Evolutionary conservation across 352 stramenopile genomes (phyloP), one percentile per base, ranked within the genome.

Genomic region (Plasmopara viticola): DNA sequence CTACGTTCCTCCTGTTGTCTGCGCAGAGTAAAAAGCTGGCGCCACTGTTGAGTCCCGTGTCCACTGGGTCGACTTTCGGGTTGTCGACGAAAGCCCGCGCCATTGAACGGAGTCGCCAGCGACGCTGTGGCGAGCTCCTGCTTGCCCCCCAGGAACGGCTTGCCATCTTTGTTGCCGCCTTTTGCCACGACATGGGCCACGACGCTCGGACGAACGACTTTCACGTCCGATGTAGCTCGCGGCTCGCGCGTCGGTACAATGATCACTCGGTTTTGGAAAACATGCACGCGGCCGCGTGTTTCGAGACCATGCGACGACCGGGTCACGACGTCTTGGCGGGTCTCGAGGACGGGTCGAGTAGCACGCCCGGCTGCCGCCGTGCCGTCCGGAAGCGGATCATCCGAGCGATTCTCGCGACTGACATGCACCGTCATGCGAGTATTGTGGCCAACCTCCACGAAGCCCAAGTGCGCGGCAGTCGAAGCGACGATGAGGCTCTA

Each of bases 151-250:
- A 65, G 6, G 78, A 93, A 33, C 52, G 84, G n/a, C 64, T 95
- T 44, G 70, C 85, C 13, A 66, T 95, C 4, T 84, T 94, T 29
- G 64, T 95, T 28, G 78, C 77, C 1, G 76, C 83, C 0, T 86
- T 94, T 50, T 87, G 78, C 52, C 86, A 95, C 56, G 85, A 96
- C 37, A 86, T 95, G 63, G 87, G 90, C 65, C 86, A 96, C 66
- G 85, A 92, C 31, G 86, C 78, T 9, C 73, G 83, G 42, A 95
- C 81, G 20, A 96, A 96, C 67, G 80, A 87, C 57, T 96, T 96
- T 51, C 80, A 95, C 58, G 84, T 93, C 43, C 70, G 85, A 8
- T 73, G 75, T 44, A 71, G 68, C 46, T 90, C 81, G 35, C 73
- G 70, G 25, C 69, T 93, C 40, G 86, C 86, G 38, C 74, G 90